A percentile compares a stretch with the other conserved stretches of the same genome.
These are phyloP conservation scores for Orbilia oligospora DNA, from an alignment of 2,329 filamentous ascomycete genomes.

Conservation along the genomic window DNA sequence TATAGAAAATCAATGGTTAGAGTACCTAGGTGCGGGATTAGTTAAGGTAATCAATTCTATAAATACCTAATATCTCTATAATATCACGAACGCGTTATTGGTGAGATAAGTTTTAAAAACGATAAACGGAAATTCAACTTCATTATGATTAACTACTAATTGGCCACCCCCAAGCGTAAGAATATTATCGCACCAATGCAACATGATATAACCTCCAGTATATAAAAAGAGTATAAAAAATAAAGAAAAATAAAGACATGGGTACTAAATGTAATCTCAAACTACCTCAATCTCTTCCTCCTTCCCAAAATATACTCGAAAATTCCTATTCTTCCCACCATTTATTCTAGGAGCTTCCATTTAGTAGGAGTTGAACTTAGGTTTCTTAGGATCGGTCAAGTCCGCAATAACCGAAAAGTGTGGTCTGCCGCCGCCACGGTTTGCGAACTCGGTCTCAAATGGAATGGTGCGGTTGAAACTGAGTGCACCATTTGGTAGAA, in stretches of 20 bases:
- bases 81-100: too few species aligned
- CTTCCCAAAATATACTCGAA: background rate
- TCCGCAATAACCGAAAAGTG: slow-evolving; percentile 70
- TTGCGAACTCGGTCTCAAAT: slow-evolving; percentile 72
- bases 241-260: background rate
- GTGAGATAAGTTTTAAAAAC: too few species aligned
- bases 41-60: too few species aligned
- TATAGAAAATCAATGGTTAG: too few species aligned
- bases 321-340: too few species aligned
- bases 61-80: too few species aligned
- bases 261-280: background rate
- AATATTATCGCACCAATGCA: slow-evolving; percentile 12
- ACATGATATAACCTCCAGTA: slow-evolving; percentile 9
- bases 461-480: slow-evolving; percentile 75
- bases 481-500: slow-evolving; percentile 72
- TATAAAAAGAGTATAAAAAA: background rate
- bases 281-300: background rate
- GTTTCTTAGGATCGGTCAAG: slow-evolving; percentile 47
- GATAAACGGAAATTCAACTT: background rate
- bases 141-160: background rate
- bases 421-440: slow-evolving; percentile 73
- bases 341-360: background rate
- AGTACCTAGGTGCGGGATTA: too few species aligned
- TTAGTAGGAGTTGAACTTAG: slow-evolving; percentile 60
- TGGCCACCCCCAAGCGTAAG: background rate